Conservation (phyloP, 1,284 basidiomycete genomes). For the Trichosporon ovoides region DNA sequence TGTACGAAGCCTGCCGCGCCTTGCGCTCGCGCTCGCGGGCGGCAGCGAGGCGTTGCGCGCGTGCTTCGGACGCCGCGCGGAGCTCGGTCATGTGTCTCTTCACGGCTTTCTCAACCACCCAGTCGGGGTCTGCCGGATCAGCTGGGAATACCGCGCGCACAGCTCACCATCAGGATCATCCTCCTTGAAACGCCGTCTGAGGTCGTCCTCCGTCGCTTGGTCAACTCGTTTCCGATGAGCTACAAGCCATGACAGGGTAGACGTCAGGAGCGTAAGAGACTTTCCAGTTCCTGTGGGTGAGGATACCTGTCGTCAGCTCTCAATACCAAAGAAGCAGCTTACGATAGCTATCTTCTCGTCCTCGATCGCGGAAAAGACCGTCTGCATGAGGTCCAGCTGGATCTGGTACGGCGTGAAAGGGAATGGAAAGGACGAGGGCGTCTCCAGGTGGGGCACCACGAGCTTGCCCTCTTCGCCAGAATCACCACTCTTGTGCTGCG, state of each 20-base stretch:
- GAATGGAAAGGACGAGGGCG: constrained; percentile 67
- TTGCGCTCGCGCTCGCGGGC: constrained; percentile 62
- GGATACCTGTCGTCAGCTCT: constrained; percentile 54
- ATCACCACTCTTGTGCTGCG: neutral
- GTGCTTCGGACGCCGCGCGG: constrained; percentile 61
- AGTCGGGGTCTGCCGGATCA: constrained; percentile 58
- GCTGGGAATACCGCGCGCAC: neutral
- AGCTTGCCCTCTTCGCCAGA: neutral
- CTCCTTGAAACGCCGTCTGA: constrained; percentile 29
- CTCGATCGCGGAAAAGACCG: constrained; percentile 78
- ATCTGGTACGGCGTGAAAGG: constrained; percentile 83
- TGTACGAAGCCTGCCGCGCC: constrained; percentile 40
- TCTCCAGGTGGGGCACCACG: constrained; percentile 43
- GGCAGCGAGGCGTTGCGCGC: constrained; percentile 57
- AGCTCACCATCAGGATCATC: constrained; percentile 41
- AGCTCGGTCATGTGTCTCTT: constrained; percentile 61
- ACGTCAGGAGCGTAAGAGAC: constrained; percentile 74
- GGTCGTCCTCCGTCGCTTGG: constrained; percentile 23
- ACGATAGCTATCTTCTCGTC: constrained; percentile 63
- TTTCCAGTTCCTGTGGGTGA: constrained; percentile 88
- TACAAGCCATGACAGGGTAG: constrained; percentile 71
- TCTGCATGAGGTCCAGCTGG: constrained; percentile 81
- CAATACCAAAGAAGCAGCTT: neutral
- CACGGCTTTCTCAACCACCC: constrained; percentile 73
- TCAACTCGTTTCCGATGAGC: constrained; percentile 45